phyloP scores from a whole-genome alignment of 2,329 filamentous ascomycete genomes.

The Monosporascus sp. region DNA sequence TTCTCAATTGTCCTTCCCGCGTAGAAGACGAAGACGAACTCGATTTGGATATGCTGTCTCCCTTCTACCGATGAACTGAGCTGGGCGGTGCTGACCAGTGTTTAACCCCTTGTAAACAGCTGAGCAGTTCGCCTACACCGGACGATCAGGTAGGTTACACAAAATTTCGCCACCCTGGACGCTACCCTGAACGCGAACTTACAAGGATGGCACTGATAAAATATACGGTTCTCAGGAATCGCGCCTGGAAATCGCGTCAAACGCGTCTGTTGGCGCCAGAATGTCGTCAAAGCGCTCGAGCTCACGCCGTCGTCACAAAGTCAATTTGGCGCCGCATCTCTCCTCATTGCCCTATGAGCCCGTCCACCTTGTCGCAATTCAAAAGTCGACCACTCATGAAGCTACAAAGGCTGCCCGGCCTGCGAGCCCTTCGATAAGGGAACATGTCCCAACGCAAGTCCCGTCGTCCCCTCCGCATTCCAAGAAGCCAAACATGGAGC shows the following conservation, averaged over 20 bases:
- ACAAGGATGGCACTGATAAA: constrained; percentile 24
- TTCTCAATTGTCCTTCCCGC: too few species aligned
- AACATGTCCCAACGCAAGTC: constrained; percentile 10
- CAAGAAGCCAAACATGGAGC: constrained; percentile 30
- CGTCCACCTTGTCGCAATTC: constrained; percentile 1
- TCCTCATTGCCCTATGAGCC: constrained; percentile 2
- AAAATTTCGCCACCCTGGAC: background rate
- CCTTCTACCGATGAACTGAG: background rate
- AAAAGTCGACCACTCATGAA: constrained; percentile 7
- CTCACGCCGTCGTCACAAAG: background rate
- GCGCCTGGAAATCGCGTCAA: constrained; percentile 14
- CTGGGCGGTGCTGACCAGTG: too few species aligned
- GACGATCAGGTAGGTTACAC: constrained; percentile 1
- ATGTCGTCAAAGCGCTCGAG: constrained; percentile 2
- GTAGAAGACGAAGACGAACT: too few species aligned
- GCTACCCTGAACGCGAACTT: constrained; percentile 1
- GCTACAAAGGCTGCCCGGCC: constrained; percentile 2
- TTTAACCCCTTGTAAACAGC: constrained; percentile 8
- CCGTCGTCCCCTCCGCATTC: constrained; percentile 3
- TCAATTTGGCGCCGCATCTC: background rate
- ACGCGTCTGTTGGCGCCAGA: constrained; percentile 9
- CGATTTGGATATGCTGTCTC: background rate
- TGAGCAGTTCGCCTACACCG: constrained; percentile 11
- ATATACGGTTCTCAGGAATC: constrained; percentile 10
- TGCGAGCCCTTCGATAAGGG: constrained; percentile 7